Percentiles rank a stretch among this genome's conserved stretches.
Conservation (phyloP, 2,329 filamentous ascomycete species). For the Fusarium sp. region DNA sequence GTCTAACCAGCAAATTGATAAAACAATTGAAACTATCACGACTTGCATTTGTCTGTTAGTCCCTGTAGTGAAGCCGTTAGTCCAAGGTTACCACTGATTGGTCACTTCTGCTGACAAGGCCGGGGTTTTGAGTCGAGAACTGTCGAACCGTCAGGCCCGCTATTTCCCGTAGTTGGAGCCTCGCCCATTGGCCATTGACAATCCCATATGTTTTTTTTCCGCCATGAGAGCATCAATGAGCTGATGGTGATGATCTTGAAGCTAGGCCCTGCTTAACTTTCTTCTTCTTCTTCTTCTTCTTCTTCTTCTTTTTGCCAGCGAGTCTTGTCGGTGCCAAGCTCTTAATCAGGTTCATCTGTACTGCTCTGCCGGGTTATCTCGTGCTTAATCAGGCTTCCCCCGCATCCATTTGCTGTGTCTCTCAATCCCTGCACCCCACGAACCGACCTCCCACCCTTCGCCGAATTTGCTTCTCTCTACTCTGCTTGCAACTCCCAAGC, state of each 20-base stretch:
- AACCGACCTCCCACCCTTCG: neutral
- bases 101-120: neutral
- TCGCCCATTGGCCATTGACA: slow-evolving; percentile 18
- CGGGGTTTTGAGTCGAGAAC: slow-evolving; percentile 16
- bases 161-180: neutral
- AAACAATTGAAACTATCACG: slow-evolving; percentile 7
- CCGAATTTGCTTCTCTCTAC: slow-evolving; percentile 6
- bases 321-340: neutral
- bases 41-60: neutral
- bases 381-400: neutral
- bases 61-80: neutral
- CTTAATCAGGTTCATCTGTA: neutral
- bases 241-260: slow-evolving; percentile 31
- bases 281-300: slow-evolving; percentile 18
- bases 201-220: slow-evolving; percentile 12
- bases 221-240: slow-evolving; percentile 5
- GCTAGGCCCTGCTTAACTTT: slow-evolving; percentile 16
- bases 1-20: slow-evolving; percentile 16
- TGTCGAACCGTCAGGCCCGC: slow-evolving; percentile 9
- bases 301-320: neutral
- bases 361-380: neutral
- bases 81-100: slow-evolving; percentile 19
- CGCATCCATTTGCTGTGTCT: neutral
- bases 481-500: slow-evolving; percentile 29
- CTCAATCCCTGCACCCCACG: slow-evolving; percentile 22